A percentile compares a stretch with the other conserved stretches of the same genome.
These are phyloP conservation scores for Paraleonurus japonicus DNA, from an alignment of 257 asterid genomes.

Conservation along the genomic window DNA sequence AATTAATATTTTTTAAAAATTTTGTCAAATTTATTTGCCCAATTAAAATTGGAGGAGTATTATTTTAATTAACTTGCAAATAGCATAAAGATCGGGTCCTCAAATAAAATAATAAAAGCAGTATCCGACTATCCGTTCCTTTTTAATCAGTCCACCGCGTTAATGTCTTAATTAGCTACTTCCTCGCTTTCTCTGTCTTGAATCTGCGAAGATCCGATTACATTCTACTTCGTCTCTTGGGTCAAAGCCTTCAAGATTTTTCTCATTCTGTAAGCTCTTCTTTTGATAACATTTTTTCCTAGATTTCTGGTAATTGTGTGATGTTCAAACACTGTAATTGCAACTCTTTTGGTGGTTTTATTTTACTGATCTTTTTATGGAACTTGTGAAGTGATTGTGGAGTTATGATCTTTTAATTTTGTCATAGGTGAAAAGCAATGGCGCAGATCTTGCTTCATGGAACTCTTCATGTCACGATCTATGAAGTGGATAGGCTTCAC, in stretches of 20 bases:
- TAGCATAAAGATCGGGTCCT: constrained; percentile 28
- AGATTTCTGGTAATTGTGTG: not conserved
- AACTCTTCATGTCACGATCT: constrained; percentile 56
- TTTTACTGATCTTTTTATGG: not conserved
- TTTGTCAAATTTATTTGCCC: too few relatives aligned
- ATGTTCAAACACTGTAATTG: not conserved
- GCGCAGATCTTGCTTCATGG: constrained; percentile 59
- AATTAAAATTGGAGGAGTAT: too few relatives aligned
- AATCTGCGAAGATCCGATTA: constrained; percentile 30
- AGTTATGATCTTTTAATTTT: not conserved
- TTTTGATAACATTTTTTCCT: not conserved
- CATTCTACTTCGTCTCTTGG: not conserved
- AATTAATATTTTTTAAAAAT: too few relatives aligned
- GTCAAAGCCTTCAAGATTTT: not conserved
- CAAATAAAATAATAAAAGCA: not conserved
- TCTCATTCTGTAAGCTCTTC: constrained; percentile 8
- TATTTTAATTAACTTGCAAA: not conserved
- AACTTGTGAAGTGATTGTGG: constrained; percentile 8
- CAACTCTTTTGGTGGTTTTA: not conserved
- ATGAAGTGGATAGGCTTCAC: constrained; percentile 46
- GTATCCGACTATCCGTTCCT: not conserved
- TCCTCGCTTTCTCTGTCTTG: not conserved
- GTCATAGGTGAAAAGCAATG: constrained; percentile 39
- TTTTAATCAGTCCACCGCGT: constrained; percentile 19
- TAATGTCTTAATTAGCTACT: not conserved